Evolutionary conservation across 2,329 filamentous ascomycete species (phyloP), one percentile per base, ranked within the genome.

Genomic region (Tolypocladium endophyticum): DNA sequence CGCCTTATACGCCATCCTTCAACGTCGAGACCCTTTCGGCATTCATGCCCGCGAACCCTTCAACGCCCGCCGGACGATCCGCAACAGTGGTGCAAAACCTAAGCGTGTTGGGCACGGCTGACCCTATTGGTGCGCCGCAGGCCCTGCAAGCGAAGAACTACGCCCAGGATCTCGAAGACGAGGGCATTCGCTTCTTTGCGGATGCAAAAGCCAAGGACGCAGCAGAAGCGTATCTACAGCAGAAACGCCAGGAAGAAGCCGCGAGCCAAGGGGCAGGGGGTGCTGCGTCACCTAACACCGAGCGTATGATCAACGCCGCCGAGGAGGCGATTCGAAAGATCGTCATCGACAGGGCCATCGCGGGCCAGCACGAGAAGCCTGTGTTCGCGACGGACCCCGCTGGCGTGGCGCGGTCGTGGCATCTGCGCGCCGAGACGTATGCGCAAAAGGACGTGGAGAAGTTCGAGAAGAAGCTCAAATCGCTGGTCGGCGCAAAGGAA

Each of bases 401-500:
- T 7, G 71, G 69, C 25, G 50, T 74, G 45, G 67, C 74, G 50
- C 68, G 72, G 59, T 69, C 70, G 62, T 73, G 71, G 69, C 74
- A 76, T 54, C 61, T 76, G 59, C 68, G 73, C 58, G 67, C 72
- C 18, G 70, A 71, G 63, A 74, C 74, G 52, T 78, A 76, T 64
- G 64, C 64, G 25, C 61, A 61, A 18, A 65, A 62, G 54, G 70
- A 76, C 36, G 68, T 71, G 55, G 68, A 70, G 57, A 68, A 65
- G 45, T 78, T 78, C 59, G 71, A 77, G 69, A 69, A 62, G 35
- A 78, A 77, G 70, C 59, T 77, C 55, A 63, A 64, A 47, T 68
- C 71, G 56, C 60, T 76, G 61, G 55, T 71, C 66, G 61, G 55
- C 56, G 59, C 38, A 39, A 61, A 57, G 61, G 64, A 55, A 61